Percentiles rank a stretch among this genome's conserved stretches.
phyloP scores from a whole-genome alignment of 305 asterid species.

The Solanum hybrid region DNA sequence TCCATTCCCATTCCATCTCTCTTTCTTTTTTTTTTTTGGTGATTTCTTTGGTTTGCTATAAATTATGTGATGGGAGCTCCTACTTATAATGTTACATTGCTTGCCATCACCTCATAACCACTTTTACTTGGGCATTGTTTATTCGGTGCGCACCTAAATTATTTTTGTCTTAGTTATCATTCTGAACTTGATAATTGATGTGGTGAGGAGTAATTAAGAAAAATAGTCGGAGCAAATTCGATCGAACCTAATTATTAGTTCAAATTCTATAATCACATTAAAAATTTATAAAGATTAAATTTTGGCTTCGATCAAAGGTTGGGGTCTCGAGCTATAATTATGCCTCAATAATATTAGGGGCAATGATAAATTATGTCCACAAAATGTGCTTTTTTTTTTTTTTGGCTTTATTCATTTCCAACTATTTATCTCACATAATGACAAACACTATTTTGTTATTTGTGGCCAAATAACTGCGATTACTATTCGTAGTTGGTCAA shows the following conservation, averaged over 20 bases:
- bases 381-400: not conserved
- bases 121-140: not conserved
- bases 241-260: too few relatives aligned
- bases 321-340: not conserved
- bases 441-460: not conserved
- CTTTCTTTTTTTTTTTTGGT: not conserved
- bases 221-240: not conserved
- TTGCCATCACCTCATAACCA: not conserved
- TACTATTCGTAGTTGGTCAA: not conserved
- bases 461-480: not conserved
- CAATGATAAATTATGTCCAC: not conserved
- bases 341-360: not conserved
- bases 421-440: not conserved
- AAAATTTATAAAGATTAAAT: too few relatives aligned
- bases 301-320: fast-evolving
- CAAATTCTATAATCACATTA: not conserved
- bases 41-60: not conserved
- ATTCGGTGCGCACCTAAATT: not conserved
- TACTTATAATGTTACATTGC: not conserved
- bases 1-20: not conserved
- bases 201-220: not conserved
- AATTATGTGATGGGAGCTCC: not conserved
- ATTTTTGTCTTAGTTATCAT: not conserved
- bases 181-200: not conserved
- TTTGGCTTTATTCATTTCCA: not conserved